Evolutionary conservation across 2,329 filamentous ascomycete species (phyloP).

Genomic region (Helotiales sp.): DNA sequence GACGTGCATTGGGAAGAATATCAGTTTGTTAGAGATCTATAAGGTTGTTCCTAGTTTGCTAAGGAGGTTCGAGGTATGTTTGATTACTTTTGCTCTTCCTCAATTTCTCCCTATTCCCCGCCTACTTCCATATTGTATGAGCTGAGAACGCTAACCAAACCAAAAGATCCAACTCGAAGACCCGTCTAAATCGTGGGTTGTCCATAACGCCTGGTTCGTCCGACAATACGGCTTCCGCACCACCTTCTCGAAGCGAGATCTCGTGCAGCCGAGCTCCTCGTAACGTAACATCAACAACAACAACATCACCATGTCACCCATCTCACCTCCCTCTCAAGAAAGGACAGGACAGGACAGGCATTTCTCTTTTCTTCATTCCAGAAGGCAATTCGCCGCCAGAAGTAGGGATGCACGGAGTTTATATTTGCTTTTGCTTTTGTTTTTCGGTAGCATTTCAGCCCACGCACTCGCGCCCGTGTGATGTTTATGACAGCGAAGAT

Average conservation of each 20-base stretch:
- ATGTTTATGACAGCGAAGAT: neutral
- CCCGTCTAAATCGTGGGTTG: conserved; percentile 59
- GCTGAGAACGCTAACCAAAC: conserved; percentile 12
- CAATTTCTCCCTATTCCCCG: too few relatives aligned
- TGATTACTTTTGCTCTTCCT: neutral
- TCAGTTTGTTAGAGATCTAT: conserved; percentile 66
- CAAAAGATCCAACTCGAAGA: conserved; percentile 58
- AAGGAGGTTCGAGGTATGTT: conserved; percentile 64
- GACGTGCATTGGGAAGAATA: conserved; percentile 74
- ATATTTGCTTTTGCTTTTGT: neutral
- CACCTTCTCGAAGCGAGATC: conserved; percentile 34
- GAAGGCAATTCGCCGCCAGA: neutral
- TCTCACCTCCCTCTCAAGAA: neutral
- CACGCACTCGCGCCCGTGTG: too few relatives aligned
- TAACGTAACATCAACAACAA: neutral
- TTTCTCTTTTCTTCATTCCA: neutral
- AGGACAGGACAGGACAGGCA: too few relatives aligned
- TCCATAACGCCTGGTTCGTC: conserved; percentile 67
- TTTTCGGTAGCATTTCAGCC: neutral
- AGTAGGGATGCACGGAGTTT: too few relatives aligned
- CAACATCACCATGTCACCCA: neutral
- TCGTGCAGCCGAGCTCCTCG: conserved; percentile 30
- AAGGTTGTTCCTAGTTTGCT: conserved; percentile 66
- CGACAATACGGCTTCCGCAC: conserved; percentile 60
- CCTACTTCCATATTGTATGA: neutral